Percentiles rank a stretch among this genome's conserved stretches.
Conservation (phyloP, 2,329 filamentous ascomycete species). For the Aspergillus sp. region DNA sequence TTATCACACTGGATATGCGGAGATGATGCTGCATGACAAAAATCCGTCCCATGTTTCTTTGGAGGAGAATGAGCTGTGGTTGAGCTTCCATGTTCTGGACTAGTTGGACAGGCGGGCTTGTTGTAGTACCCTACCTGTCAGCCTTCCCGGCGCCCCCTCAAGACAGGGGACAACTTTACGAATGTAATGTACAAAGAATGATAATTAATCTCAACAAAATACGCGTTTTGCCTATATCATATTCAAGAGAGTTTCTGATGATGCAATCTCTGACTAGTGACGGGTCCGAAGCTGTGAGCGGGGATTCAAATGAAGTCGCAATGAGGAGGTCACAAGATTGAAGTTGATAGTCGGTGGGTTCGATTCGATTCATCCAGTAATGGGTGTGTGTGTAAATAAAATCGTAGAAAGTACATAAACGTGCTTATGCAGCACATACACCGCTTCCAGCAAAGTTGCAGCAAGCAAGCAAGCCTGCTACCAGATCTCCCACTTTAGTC, state of each 20-base stretch:
- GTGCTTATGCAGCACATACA: neutral
- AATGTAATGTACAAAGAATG: slow-evolving; percentile 41
- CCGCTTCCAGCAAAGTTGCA: neutral
- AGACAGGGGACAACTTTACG: neutral
- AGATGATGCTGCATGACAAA: neutral
- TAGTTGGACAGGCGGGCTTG: slow-evolving; percentile 1
- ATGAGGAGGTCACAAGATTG: neutral
- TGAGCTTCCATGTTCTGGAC: neutral
- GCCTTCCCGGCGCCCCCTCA: neutral
- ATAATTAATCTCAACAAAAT: slow-evolving; percentile 28
- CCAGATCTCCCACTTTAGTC: neutral
- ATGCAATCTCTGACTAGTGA: slow-evolving; percentile 25
- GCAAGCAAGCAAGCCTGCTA: neutral
- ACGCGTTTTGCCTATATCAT: slow-evolving; percentile 16
- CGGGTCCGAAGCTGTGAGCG: slow-evolving; percentile 32
- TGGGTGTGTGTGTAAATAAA: neutral
- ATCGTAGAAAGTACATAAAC: neutral
- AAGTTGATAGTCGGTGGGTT: neutral
- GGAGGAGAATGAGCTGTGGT: neutral
- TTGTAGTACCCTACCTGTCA: neutral
- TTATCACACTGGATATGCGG: neutral
- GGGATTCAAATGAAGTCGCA: neutral
- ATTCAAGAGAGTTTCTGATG: slow-evolving; percentile 25
- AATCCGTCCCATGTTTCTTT: neutral
- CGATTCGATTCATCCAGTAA: neutral